Evolutionary conservation across 108 stramenopile genomes (phyloP), one percentile per base, ranked within the genome.

Genomic region (Parietichytrium sp.): DNA sequence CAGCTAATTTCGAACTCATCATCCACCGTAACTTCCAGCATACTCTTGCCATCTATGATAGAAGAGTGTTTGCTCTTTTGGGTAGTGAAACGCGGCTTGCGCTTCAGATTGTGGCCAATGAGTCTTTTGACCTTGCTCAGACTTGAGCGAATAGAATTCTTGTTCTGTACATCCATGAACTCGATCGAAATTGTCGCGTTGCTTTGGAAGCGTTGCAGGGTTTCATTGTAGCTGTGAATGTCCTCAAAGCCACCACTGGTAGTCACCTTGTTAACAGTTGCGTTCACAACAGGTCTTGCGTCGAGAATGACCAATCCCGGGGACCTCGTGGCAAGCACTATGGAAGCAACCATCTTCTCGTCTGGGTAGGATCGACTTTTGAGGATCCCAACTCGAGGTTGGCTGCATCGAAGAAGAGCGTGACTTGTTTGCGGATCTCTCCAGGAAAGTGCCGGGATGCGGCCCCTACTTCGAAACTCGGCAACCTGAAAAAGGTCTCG

Each of bases 201-300:
- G n/a, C n/a, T n/a, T n/a, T n/a, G n/a, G n/a, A n/a, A n/a, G n/a
- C n/a, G n/a, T 20, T 72, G 61, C 38, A 33, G 38, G 23, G 61
- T 72, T 33, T 72, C 38, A 38, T 72, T 72, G 33, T 72, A 72
- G 61, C 45, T 72, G 42, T n/a, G 23, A 6, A 72, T 20, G 42
- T 72, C 61, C 20, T 72, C 61, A 72, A 72, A 72, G 42, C 61
- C 61, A n/a, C 61, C 61, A 42, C 61, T 42, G 15, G 61, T 15
- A n/a, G 36, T 72, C 38, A 72, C 45, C 12, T 42, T 33, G 61
- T 72, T 72, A n/a, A 42, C 61, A 2, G 10, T 72, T 6, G 61
- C 61, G 42, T 72, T 72, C 6, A 42, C 18, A 6, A 42, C 38
- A n/a, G 61, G 61, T 6, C 61, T 33, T 12, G 61, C 61, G 20